Evolutionary conservation across 75 land plant genomes (phyloP).

Genomic region (Pinus albicaulis): DNA sequence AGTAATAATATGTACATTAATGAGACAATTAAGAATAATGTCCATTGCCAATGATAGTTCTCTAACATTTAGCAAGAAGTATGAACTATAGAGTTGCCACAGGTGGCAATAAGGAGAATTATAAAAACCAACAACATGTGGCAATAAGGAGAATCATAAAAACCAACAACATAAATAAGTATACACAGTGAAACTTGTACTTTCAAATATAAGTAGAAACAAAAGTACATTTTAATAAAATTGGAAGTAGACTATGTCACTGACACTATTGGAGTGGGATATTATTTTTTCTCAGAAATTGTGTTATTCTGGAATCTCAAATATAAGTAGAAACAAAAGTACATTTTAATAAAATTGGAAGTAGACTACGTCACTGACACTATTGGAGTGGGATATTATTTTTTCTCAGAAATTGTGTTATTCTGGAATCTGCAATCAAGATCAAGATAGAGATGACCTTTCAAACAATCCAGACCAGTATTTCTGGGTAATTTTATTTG

Average conservation of each 20-base stretch:
- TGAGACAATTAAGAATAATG: not conserved
- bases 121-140: constrained; percentile 29
- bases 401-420: constrained; percentile 30
- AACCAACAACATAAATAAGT: constrained; percentile 30
- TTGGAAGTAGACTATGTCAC: constrained; percentile 28
- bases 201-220: constrained; percentile 33
- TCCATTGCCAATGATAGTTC: constrained; percentile 26
- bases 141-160: constrained; percentile 28
- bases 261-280: constrained; percentile 31
- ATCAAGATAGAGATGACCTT: no score
- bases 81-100: constrained; percentile 30
- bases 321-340: no score
- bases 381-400: constrained; percentile 34
- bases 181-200: constrained; percentile 35
- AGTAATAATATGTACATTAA: constrained; percentile 33
- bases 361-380: constrained; percentile 25
- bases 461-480: no score
- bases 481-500: no score
- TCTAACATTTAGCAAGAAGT: constrained; percentile 29
- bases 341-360: constrained; percentile 36
- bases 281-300: constrained; percentile 36
- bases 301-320: constrained; percentile 10
- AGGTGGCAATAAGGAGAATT: constrained; percentile 30
- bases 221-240: not conserved
- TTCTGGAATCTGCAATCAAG: no score